These are phyloP conservation scores for Hortaea werneckii DNA, from an alignment of 2,329 filamentous ascomycete species.

Conservation along the genomic window DNA sequence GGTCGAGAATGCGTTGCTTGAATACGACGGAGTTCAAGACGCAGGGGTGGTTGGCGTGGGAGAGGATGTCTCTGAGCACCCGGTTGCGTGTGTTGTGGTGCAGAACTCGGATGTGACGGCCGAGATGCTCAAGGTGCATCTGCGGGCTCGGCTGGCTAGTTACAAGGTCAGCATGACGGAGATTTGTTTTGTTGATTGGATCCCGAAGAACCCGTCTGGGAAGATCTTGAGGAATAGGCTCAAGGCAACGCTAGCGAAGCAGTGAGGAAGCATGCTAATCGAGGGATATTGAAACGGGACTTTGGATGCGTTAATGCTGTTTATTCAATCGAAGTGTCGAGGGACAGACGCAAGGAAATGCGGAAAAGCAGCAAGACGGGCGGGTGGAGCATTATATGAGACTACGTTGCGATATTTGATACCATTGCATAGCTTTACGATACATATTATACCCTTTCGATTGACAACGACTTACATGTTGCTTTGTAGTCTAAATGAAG, in stretches of 20 bases:
- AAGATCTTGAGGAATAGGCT: slow-evolving; percentile 55
- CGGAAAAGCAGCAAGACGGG: too few relatives aligned
- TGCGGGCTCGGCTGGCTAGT: slow-evolving; percentile 21
- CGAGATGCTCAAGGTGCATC: slow-evolving; percentile 19
- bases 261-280: not conserved
- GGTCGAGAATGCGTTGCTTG: slow-evolving; percentile 21
- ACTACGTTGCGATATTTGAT: too few relatives aligned
- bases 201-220: slow-evolving; percentile 63
- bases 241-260: slow-evolving; percentile 18
- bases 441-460: too few relatives aligned
- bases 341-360: too few relatives aligned
- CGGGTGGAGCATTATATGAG: too few relatives aligned
- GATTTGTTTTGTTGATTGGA: slow-evolving; percentile 48
- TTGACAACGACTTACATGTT: too few relatives aligned
- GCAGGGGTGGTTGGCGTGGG: slow-evolving; percentile 18
- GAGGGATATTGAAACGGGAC: too few relatives aligned
- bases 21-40: slow-evolving; percentile 16
- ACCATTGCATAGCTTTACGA: too few relatives aligned
- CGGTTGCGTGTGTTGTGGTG: slow-evolving; percentile 5
- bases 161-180: slow-evolving; percentile 23
- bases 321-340: too few relatives aligned
- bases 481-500: too few relatives aligned
- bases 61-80: slow-evolving; percentile 6
- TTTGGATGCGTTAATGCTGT: too few relatives aligned
- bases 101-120: slow-evolving; percentile 4